Percentiles rank a stretch among this genome's conserved stretches.
Evolutionary conservation across 345 rosid species (phyloP).

Genomic region (Alliaria petiolata): DNA sequence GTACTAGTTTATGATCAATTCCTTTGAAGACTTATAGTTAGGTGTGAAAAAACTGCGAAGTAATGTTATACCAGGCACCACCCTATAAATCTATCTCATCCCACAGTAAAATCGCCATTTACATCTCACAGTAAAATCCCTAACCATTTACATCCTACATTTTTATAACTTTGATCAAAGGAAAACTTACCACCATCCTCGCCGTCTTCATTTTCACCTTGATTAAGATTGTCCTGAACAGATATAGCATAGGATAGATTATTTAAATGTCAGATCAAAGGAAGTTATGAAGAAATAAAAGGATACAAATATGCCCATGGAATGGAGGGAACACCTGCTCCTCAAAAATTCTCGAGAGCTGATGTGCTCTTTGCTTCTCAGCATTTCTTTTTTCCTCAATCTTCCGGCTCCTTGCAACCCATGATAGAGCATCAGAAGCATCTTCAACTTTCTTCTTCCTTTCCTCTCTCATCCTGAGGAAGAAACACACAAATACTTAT

Average conservation of each 20-base stretch:
- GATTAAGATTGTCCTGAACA: conserved; percentile 68
- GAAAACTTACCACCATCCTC: conserved; percentile 37
- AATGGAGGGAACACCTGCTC: conserved; percentile 58
- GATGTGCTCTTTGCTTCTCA: conserved; percentile 76
- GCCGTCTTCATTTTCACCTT: conserved; percentile 72
- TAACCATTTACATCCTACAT: background rate
- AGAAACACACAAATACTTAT: background rate
- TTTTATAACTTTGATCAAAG: background rate
- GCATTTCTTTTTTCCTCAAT: conserved; percentile 65
- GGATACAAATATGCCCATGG: conserved; percentile 8
- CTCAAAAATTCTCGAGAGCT: conserved; percentile 76
- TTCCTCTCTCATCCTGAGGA: conserved; percentile 76
- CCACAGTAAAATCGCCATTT: too few species aligned
- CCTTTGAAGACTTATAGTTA: background rate
- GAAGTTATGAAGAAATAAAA: background rate
- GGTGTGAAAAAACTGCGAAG: background rate
- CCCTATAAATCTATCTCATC: background rate
- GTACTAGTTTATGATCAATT: background rate
- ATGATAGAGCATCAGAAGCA: conserved; percentile 60
- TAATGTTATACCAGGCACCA: background rate
- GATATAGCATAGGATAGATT: conserved; percentile 5
- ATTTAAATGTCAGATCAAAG: conserved; percentile 5
- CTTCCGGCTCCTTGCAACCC: conserved; percentile 79
- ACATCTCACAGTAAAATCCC: background rate
- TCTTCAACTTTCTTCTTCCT: conserved; percentile 66